Evolutionary conservation across 257 asterid genomes (phyloP).

Genomic region (Fraxinus anomala): DNA sequence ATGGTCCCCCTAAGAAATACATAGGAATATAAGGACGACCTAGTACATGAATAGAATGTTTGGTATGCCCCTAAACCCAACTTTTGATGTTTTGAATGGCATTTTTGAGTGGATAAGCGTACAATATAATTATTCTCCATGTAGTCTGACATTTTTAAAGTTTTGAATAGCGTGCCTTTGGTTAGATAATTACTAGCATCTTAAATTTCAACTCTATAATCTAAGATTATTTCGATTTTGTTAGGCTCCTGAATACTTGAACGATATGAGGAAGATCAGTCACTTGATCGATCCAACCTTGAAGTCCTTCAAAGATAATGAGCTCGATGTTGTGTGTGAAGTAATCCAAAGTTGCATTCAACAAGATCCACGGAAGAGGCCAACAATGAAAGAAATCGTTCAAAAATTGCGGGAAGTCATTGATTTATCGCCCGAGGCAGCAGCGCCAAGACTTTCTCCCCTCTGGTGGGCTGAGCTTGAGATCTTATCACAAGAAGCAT

Average conservation of each 20-base stretch:
- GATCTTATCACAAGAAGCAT: slow-evolving; percentile 76
- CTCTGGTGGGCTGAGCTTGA: slow-evolving; percentile 99
- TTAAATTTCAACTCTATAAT: neutral
- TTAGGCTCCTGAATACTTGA: slow-evolving; percentile 61
- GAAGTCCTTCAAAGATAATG: slow-evolving; percentile 62
- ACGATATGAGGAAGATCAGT: slow-evolving; percentile 43
- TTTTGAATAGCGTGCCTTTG: neutral
- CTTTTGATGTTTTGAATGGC: neutral
- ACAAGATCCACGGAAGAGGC: slow-evolving; percentile 53
- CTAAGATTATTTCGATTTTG: neutral
- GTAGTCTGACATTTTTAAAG: neutral
- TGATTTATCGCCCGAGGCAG: slow-evolving; percentile 70
- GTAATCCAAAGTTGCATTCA: slow-evolving; percentile 63
- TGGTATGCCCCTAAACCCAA: neutral
- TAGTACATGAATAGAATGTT: neutral
- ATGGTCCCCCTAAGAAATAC: neutral
- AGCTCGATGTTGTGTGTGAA: slow-evolving; percentile 62
- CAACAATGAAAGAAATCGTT: slow-evolving; percentile 58
- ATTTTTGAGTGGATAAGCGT: neutral
- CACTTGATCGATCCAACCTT: slow-evolving; percentile 64
- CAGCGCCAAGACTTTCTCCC: slow-evolving; percentile 84
- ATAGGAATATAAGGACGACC: neutral
- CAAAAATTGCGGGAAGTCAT: slow-evolving; percentile 50
- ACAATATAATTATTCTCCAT: neutral
- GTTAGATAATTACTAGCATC: neutral